Evolutionary conservation across 2,329 filamentous ascomycete species (phyloP), one percentile per base, ranked within the genome.

Genomic region (Endoconidiophora laricicola): DNA sequence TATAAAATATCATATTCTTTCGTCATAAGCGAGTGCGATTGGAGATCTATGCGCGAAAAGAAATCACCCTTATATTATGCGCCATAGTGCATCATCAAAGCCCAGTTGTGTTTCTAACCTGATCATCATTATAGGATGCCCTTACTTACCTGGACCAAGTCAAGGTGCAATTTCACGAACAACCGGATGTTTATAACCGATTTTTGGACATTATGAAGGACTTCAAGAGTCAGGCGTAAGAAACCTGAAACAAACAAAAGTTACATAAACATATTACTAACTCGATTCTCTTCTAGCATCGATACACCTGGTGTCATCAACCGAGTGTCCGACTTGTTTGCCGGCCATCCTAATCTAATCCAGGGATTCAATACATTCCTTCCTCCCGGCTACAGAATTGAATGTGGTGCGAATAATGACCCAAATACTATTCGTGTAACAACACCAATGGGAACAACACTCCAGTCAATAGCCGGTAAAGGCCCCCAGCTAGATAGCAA

Each of bases 121-220:
- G 20, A 38, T 26, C 4, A 38, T 26, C 4, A n/a, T 37, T 43
- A 38, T 57, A 77, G 71, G 70, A 78, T 61, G 91, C 91, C 29
- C 73, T 98, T 42, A 95, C 87, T 60, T 98, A 98, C 61, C 76
- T 98, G 22, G 91, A 98, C 61, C 91, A 96, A 65, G 91, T 98
- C 56, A 98, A 98, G 66, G 88, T 96, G 24, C 88, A 94, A 60
- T 98, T 98, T 58, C 84, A 87, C 54, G 90, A 96, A 55, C 87
- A 95, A 57, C 88, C 91, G 3, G 90, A 96, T 63, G 91, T 98
- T 0, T 98, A 98, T 60, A 96, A 96, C 60, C 75, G 85, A 37
- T 96, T 98, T 59, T 69, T 98, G 43, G 91, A 98, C 58, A 98
- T 98, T 45, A 98, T 98, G 91, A 98, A 98, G 61, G 91, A 98